Conservation (phyloP, 2,329 filamentous ascomycete species). For the Ophiognomonia clavigignenti-juglandacearum region DNA sequence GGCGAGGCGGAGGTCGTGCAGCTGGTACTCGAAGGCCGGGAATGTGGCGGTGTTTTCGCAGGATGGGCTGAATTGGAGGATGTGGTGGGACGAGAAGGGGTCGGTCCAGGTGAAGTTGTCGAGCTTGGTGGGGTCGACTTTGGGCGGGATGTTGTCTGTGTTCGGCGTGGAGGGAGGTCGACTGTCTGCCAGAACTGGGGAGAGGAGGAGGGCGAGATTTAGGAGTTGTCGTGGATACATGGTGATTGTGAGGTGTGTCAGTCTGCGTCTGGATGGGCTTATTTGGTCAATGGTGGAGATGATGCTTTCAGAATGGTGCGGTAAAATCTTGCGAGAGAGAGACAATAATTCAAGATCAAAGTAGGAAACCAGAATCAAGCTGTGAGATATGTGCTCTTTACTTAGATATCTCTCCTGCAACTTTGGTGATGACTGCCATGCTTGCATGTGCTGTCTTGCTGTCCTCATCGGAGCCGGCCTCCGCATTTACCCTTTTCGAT, state of each 20-base stretch:
- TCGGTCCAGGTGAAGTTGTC: conserved; percentile 36
- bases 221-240: conserved; percentile 8
- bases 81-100: conserved; percentile 29
- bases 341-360: too few species aligned
- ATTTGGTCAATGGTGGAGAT: too few species aligned
- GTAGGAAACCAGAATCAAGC: too few species aligned
- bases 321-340: too few species aligned
- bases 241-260: conserved; percentile 3
- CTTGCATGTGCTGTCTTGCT: conserved; percentile 20
- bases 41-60: conserved; percentile 33
- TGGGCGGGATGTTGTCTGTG: conserved; percentile 19
- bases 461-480: conserved; percentile 28
- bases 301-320: too few species aligned
- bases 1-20: conserved; percentile 35
- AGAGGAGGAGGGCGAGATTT: conserved; percentile 22
- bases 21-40: conserved; percentile 35
- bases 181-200: conserved; percentile 19
- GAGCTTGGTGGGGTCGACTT: conserved; percentile 29
- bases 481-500: conserved; percentile 23
- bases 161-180: conserved; percentile 16
- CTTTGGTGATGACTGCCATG: too few species aligned
- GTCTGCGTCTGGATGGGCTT: conserved; percentile 1
- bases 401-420: too few species aligned
- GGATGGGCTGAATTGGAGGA: conserved; percentile 26
- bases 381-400: too few species aligned